Percentiles rank a stretch among this genome's conserved stretches.
These are phyloP conservation scores for Rubroshorea leprosula DNA, from an alignment of 345 rosid species.

Conservation along the genomic window DNA sequence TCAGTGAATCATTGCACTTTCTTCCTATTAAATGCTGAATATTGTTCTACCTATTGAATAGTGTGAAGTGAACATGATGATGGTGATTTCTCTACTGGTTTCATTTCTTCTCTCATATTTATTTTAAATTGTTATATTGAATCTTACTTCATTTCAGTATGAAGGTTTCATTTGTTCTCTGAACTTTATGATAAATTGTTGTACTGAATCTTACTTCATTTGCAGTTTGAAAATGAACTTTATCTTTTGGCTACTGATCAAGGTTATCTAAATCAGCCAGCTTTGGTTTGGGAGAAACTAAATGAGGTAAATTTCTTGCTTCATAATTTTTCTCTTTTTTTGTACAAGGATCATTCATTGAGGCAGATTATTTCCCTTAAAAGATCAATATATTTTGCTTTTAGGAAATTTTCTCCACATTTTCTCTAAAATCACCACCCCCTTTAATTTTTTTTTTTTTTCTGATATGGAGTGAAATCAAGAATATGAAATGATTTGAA, in stretches of 20 bases:
- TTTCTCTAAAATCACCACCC: too few relatives aligned
- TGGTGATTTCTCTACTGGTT: neutral
- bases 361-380: neutral
- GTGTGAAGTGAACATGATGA: slow-evolving; percentile 7
- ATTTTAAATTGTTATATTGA: neutral
- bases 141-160: slow-evolving; percentile 48
- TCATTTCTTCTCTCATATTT: neutral
- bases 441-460: too few relatives aligned
- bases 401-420: too few relatives aligned
- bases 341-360: neutral
- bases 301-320: slow-evolving; percentile 59
- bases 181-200: too few relatives aligned
- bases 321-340: neutral
- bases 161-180: too few relatives aligned
- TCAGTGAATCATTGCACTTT: slow-evolving; percentile 32
- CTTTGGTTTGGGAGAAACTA: slow-evolving; percentile 96
- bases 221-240: slow-evolving; percentile 88
- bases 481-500: too few relatives aligned
- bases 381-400: too few relatives aligned
- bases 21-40: slow-evolving; percentile 8
- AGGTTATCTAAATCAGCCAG: slow-evolving; percentile 89
- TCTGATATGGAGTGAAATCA: too few relatives aligned
- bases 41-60: too few relatives aligned
- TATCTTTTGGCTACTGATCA: slow-evolving; percentile 99
- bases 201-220: slow-evolving; percentile 15